Base-by-base conservation (phyloP, 2,329 filamentous ascomycete species). In the Epichloe brachyelytri region DNA sequence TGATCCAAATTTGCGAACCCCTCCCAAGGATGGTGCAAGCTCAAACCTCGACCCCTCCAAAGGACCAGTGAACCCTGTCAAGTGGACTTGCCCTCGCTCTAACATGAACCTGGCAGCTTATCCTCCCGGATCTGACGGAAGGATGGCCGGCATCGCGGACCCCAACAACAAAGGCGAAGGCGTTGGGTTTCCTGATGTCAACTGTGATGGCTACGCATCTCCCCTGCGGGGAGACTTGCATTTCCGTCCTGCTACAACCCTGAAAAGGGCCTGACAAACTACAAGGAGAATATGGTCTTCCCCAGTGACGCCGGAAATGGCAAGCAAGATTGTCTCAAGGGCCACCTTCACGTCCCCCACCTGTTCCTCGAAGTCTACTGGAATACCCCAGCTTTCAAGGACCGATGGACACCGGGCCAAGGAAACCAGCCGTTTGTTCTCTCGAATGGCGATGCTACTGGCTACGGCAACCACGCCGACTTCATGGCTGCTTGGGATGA, bases 211-310 rank as follows among this genome's bases (percentile, higher is more conserved):
- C 48, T 72, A 68, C 51, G 73, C 72, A 56, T 82, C 80, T 48
- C 80, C 80, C 53, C 73, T 81, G 43, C 79, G 83, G 39, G 75
- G 77, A 51, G 82, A 87, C 57, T 68, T 86, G 40, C 83, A 85
- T 71, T 85, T 87, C 68, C 84, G 5, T 82, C 80, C 5, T 87
- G 84, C 73, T 87, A 85, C 75, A 77, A 87, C 65, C 83, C 83
- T 33, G 63, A 74, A 41, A 71, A 75, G 45, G 80, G 77, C 51
- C 70, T 82, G 40, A 67, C 72, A 34, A 73, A 82, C 67, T 80
- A 79, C 70, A 71, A 75, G 61, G 75, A 73, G 57, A 86, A 87
- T 71, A 83, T 83, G 74, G 73, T 69, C 20, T 87, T 78, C 61
- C 84, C 83, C n/a, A 65, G 65, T 3, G 62, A 66, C 46, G 63